These are phyloP conservation scores for Coniella lustricola DNA, from an alignment of 2,329 filamentous ascomycete genomes.

Conservation along the genomic window DNA sequence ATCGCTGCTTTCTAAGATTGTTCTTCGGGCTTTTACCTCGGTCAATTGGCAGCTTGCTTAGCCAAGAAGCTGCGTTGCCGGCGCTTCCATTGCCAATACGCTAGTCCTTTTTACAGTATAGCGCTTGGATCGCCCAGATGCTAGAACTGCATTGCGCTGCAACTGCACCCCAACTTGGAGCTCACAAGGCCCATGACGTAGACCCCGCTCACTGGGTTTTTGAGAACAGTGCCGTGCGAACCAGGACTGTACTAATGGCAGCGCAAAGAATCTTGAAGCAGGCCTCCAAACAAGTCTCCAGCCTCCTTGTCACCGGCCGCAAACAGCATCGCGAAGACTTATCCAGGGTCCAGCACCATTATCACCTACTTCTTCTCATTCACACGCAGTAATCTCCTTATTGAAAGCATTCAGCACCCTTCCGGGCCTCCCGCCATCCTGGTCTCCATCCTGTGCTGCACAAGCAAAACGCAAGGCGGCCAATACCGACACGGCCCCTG, in stretches of 20 bases:
- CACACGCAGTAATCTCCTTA: neutral
- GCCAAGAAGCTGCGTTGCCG: no score
- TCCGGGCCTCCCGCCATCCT: neutral
- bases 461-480: conserved; percentile 1
- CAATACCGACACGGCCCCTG: neutral
- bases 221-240: no score
- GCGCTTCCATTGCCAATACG: no score
- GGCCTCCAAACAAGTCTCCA: neutral
- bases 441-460: conserved; percentile 3
- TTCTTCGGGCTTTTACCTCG: no score
- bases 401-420: neutral
- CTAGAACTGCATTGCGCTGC: neutral
- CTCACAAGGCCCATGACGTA: neutral
- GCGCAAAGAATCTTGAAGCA: neutral
- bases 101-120: no score
- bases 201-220: neutral
- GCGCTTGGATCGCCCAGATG: neutral
- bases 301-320: neutral
- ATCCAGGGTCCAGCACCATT: neutral
- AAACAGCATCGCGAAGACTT: neutral
- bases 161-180: neutral
- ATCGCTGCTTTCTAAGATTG: no score
- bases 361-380: neutral
- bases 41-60: no score
- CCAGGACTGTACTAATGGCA: no score